Percentiles rank a stretch among this genome's conserved stretches.
These are phyloP conservation scores for Didymella pinodella DNA, from an alignment of 2,329 filamentous ascomycete genomes.

Conservation along the genomic window DNA sequence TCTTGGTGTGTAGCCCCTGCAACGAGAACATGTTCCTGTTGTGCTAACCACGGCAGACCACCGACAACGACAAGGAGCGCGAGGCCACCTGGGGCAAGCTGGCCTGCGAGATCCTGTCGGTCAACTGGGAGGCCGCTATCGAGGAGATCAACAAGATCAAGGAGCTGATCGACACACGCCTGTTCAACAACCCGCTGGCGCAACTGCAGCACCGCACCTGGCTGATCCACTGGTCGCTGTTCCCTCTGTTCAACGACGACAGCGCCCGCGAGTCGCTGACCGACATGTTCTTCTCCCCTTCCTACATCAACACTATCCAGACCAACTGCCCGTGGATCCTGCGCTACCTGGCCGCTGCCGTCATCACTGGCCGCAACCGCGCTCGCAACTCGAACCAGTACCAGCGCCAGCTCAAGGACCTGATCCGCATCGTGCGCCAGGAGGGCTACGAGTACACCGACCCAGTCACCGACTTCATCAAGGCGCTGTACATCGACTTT, in stretches of 20 bases:
- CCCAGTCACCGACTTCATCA: constrained; percentile 94
- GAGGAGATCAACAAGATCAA: constrained; percentile 71
- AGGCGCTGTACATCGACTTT: constrained; percentile 94
- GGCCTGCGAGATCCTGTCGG: constrained; percentile 91
- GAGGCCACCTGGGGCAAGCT: constrained; percentile 98
- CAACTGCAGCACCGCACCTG: constrained; percentile 97
- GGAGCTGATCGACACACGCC: constrained; percentile 84
- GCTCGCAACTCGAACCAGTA: constrained; percentile 82
- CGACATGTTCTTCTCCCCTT: constrained; percentile 95
- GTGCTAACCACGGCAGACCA: constrained; percentile 63
- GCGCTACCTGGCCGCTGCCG: constrained; percentile 89
- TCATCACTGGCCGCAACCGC: constrained; percentile 83
- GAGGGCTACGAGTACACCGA: constrained; percentile 98
- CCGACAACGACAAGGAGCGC: constrained; percentile 96
- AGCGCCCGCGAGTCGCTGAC: constrained; percentile 87
- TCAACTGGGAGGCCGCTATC: constrained; percentile 89
- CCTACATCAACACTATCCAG: constrained; percentile 99
- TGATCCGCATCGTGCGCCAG: constrained; percentile 93
- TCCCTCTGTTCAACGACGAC: constrained; percentile 99
- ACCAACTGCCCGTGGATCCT: constrained; percentile 96
- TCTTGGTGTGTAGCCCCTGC: constrained; percentile 62
- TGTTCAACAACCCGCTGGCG: constrained; percentile 94
- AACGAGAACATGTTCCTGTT: background rate
- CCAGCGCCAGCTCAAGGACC: constrained; percentile 98
- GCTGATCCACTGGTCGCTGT: constrained; percentile 97